Evolutionary conservation across 306 rosid genomes (phyloP).

Genomic region (Glycine latifolia): DNA sequence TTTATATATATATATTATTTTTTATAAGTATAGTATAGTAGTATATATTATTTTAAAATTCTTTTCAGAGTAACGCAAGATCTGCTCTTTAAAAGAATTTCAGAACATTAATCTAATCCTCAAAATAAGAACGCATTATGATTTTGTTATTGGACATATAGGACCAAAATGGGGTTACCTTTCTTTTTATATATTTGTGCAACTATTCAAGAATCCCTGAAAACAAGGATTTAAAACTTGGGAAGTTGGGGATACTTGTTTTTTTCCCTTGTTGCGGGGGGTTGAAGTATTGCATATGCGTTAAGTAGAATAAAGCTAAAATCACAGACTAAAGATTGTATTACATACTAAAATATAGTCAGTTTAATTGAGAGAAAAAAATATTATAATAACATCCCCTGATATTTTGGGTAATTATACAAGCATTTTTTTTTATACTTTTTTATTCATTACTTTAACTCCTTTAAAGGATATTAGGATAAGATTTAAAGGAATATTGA

Average conservation of each 20-base stretch:
- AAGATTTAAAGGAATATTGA: too few relatives aligned
- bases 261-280: neutral
- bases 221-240: slow-evolving; percentile 12
- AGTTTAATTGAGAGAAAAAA: too few relatives aligned
- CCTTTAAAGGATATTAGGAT: too few relatives aligned
- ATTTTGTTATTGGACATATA: neutral
- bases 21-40: neutral
- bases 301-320: slow-evolving; percentile 7
- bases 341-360: too few relatives aligned
- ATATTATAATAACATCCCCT: too few relatives aligned
- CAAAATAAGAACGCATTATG: neutral
- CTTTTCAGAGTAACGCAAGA: neutral
- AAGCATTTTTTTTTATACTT: too few relatives aligned
- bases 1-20: too few relatives aligned
- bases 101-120: neutral
- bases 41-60: neutral
- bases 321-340: neutral
- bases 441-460: too few relatives aligned
- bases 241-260: neutral
- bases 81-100: neutral
- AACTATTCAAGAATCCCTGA: slow-evolving; percentile 10
- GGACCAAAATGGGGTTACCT: neutral
- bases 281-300: neutral
- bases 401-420: too few relatives aligned
- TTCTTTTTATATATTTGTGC: neutral